These are phyloP conservation scores for Fusarium xyrophilum DNA, from an alignment of 2,329 filamentous ascomycete species.

Conservation along the genomic window DNA sequence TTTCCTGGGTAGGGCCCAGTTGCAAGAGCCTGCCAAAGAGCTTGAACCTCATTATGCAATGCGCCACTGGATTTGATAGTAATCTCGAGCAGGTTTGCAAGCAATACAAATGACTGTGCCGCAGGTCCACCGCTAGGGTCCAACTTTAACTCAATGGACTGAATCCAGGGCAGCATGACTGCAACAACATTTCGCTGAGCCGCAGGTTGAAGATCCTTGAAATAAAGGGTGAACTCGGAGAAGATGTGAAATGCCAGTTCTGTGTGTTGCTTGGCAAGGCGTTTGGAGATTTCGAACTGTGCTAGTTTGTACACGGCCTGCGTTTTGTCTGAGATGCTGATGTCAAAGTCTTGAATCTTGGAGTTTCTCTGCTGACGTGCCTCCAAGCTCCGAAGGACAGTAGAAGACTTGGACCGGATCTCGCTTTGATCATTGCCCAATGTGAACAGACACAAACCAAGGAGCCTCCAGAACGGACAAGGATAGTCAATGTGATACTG, in stretches of 20 bases:
- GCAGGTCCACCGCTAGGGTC: conserved; percentile 92
- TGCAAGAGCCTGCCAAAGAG: conserved; percentile 93
- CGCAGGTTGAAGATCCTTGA: conserved; percentile 82
- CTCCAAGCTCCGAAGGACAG: conserved; percentile 81
- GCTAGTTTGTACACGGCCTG: conserved; percentile 97
- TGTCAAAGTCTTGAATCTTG: conserved; percentile 95
- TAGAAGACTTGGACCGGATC: conserved; percentile 86
- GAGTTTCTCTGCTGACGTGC: conserved; percentile 79
- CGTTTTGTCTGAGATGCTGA: conserved; percentile 97
- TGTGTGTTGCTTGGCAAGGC: conserved; percentile 85
- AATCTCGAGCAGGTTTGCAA: conserved; percentile 94
- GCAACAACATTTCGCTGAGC: conserved; percentile 94
- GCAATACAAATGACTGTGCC: conserved; percentile 88
- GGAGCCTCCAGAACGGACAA: conserved; percentile 86
- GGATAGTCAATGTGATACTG: conserved; percentile 83
- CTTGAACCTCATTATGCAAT: conserved; percentile 95
- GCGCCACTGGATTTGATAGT: conserved; percentile 90
- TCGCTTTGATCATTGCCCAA: conserved; percentile 90
- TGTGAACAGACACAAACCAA: conserved; percentile 88
- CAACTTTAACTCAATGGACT: conserved; percentile 88
- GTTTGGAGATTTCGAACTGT: conserved; percentile 94
- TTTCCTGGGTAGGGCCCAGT: conserved; percentile 93
- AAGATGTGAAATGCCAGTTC: conserved; percentile 93
- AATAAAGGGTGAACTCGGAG: conserved; percentile 92
- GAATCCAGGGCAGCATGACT: conserved; percentile 94